phyloP scores from a whole-genome alignment of 495 filamentous ascomycete species.

The Chaetomidium leptoderma region DNA sequence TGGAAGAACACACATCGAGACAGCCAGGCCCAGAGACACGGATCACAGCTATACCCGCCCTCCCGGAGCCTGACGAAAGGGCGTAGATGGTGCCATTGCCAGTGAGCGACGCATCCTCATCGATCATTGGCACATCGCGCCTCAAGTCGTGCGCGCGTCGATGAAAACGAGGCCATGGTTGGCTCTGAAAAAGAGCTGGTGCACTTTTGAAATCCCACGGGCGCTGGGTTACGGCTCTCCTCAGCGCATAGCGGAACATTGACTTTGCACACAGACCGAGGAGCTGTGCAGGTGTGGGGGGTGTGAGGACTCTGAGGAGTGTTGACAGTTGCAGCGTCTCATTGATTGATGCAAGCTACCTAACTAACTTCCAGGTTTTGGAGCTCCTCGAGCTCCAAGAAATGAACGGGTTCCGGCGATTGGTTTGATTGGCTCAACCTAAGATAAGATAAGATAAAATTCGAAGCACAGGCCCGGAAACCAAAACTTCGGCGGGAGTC shows the following conservation, averaged over 20 bases:
- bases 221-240: conserved; percentile 13
- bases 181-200: neutral
- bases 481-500: conserved; percentile 17
- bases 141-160: conserved; percentile 10
- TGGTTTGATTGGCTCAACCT: neutral
- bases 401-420: conserved; percentile 2
- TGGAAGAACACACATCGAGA: conserved; percentile 50
- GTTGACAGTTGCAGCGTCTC: neutral
- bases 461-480: neutral
- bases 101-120: neutral
- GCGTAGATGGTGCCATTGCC: conserved; percentile 79
- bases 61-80: conserved; percentile 79
- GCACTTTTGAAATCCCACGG: neutral
- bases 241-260: conserved; percentile 38
- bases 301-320: neutral
- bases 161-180: neutral
- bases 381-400: neutral
- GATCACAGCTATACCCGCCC: conserved; percentile 87
- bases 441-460: neutral
- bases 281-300: neutral
- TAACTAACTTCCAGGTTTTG: no score
- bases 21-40: conserved; percentile 79
- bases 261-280: conserved; percentile 18
- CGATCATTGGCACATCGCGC: neutral
- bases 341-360: neutral